A percentile compares a stretch with the other conserved stretches of the same genome.
Evolutionary conservation across 805 yeast species (phyloP).

Genomic region (Lipomyces sp.): DNA sequence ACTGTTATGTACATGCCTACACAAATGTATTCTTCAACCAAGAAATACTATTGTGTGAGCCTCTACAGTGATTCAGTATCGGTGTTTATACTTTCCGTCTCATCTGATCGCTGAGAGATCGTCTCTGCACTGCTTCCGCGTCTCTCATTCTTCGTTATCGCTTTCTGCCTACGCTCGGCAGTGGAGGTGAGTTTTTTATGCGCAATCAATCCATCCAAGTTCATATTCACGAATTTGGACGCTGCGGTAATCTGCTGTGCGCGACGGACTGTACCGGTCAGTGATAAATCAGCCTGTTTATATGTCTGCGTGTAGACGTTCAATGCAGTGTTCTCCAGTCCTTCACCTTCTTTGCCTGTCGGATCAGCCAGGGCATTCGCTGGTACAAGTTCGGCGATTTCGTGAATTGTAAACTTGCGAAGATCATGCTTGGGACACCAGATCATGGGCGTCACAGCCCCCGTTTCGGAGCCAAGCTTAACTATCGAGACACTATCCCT

Average conservation of each 20-base stretch:
- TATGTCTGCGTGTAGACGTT: slow-evolving; percentile 42
- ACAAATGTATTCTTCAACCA: background rate
- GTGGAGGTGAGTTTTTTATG: background rate
- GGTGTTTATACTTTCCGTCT: background rate
- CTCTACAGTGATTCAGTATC: background rate
- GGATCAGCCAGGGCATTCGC: slow-evolving; percentile 8
- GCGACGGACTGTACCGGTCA: slow-evolving; percentile 31
- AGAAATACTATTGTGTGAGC: background rate
- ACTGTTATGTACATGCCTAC: background rate
- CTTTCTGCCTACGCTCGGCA: background rate
- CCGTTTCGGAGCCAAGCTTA: slow-evolving; percentile 37
- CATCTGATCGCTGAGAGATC: background rate
- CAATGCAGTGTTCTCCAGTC: slow-evolving; percentile 40
- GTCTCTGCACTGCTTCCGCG: slow-evolving; percentile 1
- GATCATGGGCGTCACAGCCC: slow-evolving; percentile 42
- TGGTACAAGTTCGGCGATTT: slow-evolving; percentile 38
- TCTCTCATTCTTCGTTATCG: background rate
- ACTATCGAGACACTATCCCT: slow-evolving; percentile 38
- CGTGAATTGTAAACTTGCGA: slow-evolving; percentile 25
- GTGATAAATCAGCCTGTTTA: slow-evolving; percentile 39
- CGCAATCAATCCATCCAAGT: background rate
- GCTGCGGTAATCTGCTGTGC: slow-evolving; percentile 26
- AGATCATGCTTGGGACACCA: slow-evolving; percentile 44
- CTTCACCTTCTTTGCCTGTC: slow-evolving; percentile 15
- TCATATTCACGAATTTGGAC: slow-evolving; percentile 10